phyloP scores from a whole-genome alignment of 805 yeast species.

The Henningerozyma blattae region DNA sequence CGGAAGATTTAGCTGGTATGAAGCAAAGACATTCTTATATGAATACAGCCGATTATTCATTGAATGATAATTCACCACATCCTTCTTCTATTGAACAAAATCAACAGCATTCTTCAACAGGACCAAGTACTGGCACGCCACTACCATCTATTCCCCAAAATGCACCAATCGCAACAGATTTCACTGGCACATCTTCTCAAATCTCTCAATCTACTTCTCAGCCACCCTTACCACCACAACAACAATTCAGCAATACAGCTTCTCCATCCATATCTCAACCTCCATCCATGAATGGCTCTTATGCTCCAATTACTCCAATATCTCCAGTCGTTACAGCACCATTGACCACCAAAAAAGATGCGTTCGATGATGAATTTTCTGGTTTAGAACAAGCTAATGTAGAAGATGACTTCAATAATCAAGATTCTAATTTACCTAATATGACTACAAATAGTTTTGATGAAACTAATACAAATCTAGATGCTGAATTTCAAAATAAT shows the following conservation, averaged over 20 bases:
- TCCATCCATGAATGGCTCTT: background rate
- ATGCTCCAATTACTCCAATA: slow-evolving; percentile 5
- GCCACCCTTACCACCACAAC: too few relatives aligned
- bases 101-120: too few relatives aligned
- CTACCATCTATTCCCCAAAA: background rate
- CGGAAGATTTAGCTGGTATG: slow-evolving; percentile 1
- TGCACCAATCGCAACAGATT: background rate
- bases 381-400: slow-evolving; percentile 35
- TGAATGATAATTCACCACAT: too few relatives aligned
- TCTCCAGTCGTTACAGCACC: slow-evolving; percentile 10
- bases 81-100: too few relatives aligned
- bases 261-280: too few relatives aligned
- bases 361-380: slow-evolving; percentile 32
- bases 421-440: slow-evolving; percentile 16
- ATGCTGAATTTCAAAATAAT: slow-evolving; percentile 15
- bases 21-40: background rate
- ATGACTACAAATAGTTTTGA: slow-evolving; percentile 16
- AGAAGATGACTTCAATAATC: slow-evolving; percentile 19
- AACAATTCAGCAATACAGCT: too few relatives aligned
- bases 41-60: background rate
- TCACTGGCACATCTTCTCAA: background rate
- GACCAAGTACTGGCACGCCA: background rate
- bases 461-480: slow-evolving; percentile 8
- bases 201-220: background rate
- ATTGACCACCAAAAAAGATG: slow-evolving; percentile 9